Evolutionary conservation across 2,329 filamentous ascomycete genomes (phyloP).

Genomic region (Colletotrichum theobromicola): DNA sequence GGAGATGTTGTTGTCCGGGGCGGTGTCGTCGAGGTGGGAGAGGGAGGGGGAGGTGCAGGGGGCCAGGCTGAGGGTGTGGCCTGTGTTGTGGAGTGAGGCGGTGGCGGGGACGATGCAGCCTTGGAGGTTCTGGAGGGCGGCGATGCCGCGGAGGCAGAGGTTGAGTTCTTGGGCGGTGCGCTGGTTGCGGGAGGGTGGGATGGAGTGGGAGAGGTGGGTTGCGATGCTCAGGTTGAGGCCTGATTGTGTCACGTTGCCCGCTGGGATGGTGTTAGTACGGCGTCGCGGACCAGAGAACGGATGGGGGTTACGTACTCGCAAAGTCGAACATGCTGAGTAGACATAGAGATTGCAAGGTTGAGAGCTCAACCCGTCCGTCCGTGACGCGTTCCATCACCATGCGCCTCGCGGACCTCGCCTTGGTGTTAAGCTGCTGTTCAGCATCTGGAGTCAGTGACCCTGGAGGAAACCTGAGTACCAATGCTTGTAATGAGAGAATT

Average conservation of each 20-base stretch:
- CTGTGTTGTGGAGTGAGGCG: not conserved
- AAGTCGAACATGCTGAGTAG: constrained; percentile 42
- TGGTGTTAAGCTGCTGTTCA: not conserved
- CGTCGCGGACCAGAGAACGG: not conserved
- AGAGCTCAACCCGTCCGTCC: constrained; percentile 39
- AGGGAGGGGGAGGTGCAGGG: not conserved
- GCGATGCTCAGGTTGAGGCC: constrained; percentile 28
- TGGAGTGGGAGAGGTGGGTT: constrained; percentile 24
- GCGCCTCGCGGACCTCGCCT: constrained; percentile 11
- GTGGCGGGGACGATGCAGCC: constrained; percentile 28
- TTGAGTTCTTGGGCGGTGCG: constrained; percentile 25
- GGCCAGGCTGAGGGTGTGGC: not conserved
- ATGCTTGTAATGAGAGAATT: constrained; percentile 38
- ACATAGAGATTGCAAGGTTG: constrained; percentile 42
- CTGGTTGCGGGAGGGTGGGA: constrained; percentile 21
- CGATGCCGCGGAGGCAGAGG: constrained; percentile 46
- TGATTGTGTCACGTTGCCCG: constrained; percentile 26
- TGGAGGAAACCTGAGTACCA: constrained; percentile 45
- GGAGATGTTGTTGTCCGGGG: constrained; percentile 44
- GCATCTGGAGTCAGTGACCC: not conserved
- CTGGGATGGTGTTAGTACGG: constrained; percentile 7
- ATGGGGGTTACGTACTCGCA: constrained; percentile 28
- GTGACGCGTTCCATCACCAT: constrained; percentile 37
- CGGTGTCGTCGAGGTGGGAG: not conserved
- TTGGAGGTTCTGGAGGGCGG: constrained; percentile 46